Evolutionary conservation across 2,329 filamentous ascomycete genomes (phyloP), one percentile per base, ranked within the genome.

Genomic region (Colletotrichum falcatum): DNA sequence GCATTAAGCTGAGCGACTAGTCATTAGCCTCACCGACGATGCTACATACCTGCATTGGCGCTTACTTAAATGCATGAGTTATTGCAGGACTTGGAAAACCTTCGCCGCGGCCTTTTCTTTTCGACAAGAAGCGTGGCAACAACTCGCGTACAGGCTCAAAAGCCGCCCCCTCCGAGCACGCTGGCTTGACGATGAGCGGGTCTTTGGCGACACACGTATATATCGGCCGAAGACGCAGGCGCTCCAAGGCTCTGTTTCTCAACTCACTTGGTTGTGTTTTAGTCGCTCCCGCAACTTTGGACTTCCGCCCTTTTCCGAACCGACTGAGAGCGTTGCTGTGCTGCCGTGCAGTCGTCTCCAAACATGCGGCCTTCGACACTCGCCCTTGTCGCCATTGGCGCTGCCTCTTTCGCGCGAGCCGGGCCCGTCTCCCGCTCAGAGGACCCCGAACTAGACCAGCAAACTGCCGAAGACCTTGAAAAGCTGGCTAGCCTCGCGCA

Each of bases 341-440:
- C 37, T 16, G 35, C 8, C 23, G 33, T 16, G 20, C 20, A 26
- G 26, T 6, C 12, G 14, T 0, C 2, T 23, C 23, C 20, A 18
- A 4, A 33, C 20, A 59, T 59, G 54, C 33, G 30, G 0, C 23
- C n/a, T 3, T 28, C 28, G 3, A 37, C 14, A 11, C 3, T 59
- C 18, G 23, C 30, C 14, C 11, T 59, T 58, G 5, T 53, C 23
- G 54, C 44, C 23, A 18, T 59, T 26, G 26, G 56, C 16, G 54
- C 39, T 20, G 51, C 42, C 28, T 51, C 54, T 12, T 54, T 71
- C 26, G 65, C 73, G 3, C 72, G 76, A 53, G 70, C 26, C 55
- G 70, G 35, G 58, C 51, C 44, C 42, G 49, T 60, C 16, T 39
- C 51, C 49, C 66, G 48, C n/a, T 59, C 33, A 51, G 60, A 28